These are phyloP conservation scores for Physcomitrium patens DNA, from an alignment of 225 moss, liverwort and hornwort genomes.

Conservation along the genomic window DNA sequence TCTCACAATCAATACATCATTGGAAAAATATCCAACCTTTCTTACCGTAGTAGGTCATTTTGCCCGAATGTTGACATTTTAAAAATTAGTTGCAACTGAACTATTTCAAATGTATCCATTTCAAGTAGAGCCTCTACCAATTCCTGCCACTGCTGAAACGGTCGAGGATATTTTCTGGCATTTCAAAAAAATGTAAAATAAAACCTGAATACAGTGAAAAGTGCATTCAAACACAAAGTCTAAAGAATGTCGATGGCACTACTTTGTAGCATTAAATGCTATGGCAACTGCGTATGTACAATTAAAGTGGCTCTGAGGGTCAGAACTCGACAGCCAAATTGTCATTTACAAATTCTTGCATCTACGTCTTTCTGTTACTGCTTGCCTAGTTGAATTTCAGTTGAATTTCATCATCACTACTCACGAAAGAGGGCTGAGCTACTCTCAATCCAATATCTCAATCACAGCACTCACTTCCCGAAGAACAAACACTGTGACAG, in stretches of 20 bases:
- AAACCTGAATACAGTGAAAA: background rate
- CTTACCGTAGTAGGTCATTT: background rate
- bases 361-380: slow-evolving; percentile 1
- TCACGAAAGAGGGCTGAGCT: slow-evolving; percentile 14
- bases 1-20: background rate
- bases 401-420: slow-evolving; percentile 23
- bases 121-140: too few species aligned
- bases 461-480: slow-evolving; percentile 25
- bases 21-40: background rate
- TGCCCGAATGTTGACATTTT: background rate
- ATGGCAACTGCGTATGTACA: slow-evolving; percentile 12
- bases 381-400: slow-evolving; percentile 16
- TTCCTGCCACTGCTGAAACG: too few species aligned
- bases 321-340: slow-evolving; percentile 28
- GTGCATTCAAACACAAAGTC: background rate
- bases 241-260: background rate
- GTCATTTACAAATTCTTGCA: slow-evolving; percentile 29
- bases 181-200: background rate
- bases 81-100: background rate
- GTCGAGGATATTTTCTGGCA: background rate
- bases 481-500: slow-evolving; percentile 42
- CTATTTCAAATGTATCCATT: too few species aligned
- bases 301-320: slow-evolving; percentile 12
- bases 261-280: background rate
- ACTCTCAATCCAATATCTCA: slow-evolving; percentile 24